Percentiles rank a stretch among this genome's conserved stretches.
Evolutionary conservation across 148 eudicot genomes (phyloP).

Genomic region (Vaccinium myrtillus): DNA sequence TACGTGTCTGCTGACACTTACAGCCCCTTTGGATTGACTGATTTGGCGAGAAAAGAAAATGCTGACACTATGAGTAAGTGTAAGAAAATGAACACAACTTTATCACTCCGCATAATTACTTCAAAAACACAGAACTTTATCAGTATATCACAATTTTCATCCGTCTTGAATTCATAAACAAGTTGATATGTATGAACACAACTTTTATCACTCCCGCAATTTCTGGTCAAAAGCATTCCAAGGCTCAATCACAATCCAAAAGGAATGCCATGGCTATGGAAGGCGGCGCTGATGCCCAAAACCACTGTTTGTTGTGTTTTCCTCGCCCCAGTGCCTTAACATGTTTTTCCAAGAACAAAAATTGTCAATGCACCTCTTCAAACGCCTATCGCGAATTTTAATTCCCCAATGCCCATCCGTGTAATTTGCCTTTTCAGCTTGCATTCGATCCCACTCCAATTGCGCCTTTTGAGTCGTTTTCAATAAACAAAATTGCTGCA

Average conservation of each 20-base stretch:
- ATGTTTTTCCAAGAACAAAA: constrained; percentile 74
- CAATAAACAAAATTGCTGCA: constrained; percentile 60
- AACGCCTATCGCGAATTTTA: constrained; percentile 43
- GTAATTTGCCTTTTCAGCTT: constrained; percentile 69
- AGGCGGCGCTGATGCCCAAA: constrained; percentile 32
- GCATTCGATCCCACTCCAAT: constrained; percentile 66
- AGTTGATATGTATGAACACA: not conserved
- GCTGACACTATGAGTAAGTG: too few species aligned
- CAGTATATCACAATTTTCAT: not conserved
- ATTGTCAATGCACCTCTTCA: constrained; percentile 65
- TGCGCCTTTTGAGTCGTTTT: constrained; percentile 66
- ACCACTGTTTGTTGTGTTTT: constrained; percentile 52
- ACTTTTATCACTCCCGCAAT: not conserved
- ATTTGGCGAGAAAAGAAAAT: too few species aligned
- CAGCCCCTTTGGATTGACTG: too few species aligned
- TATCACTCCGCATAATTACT: too few species aligned
- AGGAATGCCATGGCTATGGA: not conserved
- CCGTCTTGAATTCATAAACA: not conserved
- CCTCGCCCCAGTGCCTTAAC: constrained; percentile 85
- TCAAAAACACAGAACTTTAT: too few species aligned
- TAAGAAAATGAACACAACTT: too few species aligned
- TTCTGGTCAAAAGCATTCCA: not conserved
- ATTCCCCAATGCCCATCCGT: constrained; percentile 73
- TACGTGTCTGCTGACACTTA: too few species aligned
- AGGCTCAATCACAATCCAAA: not conserved